Evolutionary conservation across 179 eudicot genomes (phyloP).

Genomic region (Silene vulgaris): DNA sequence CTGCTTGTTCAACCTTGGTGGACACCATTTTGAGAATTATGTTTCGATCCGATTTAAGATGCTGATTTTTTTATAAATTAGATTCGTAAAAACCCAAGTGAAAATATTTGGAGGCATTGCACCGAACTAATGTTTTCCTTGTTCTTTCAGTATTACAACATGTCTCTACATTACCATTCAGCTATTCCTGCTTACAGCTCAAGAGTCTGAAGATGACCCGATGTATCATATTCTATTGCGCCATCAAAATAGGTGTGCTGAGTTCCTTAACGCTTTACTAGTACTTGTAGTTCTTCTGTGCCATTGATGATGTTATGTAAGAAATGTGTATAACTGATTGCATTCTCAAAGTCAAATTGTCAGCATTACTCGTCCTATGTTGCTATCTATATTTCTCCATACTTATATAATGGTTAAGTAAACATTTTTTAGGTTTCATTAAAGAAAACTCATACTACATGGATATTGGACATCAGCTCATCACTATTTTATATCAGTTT

Average conservation of each 20-base stretch:
- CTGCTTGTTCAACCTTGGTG: too few species aligned
- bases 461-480: not conserved
- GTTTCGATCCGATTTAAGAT: too few species aligned
- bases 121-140: constrained; percentile 4
- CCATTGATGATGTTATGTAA: constrained; percentile 2
- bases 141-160: constrained; percentile 56
- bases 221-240: constrained; percentile 53
- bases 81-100: not conserved
- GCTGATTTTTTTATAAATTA: too few species aligned
- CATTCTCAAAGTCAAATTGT: not conserved
- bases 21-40: too few species aligned
- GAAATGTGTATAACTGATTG: not conserved
- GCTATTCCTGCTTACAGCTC: constrained; percentile 59
- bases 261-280: not conserved
- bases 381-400: not conserved
- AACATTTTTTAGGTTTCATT: not conserved
- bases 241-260: constrained; percentile 45
- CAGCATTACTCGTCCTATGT: not conserved
- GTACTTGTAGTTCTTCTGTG: not conserved
- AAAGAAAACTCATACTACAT: not conserved
- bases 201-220: constrained; percentile 60
- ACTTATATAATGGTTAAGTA: not conserved
- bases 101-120: not conserved
- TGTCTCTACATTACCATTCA: constrained; percentile 62
- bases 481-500: not conserved